A percentile compares a stretch with the other conserved stretches of the same genome.
Evolutionary conservation across 345 rosid genomes (phyloP).

Genomic region (Syzygium jambos): DNA sequence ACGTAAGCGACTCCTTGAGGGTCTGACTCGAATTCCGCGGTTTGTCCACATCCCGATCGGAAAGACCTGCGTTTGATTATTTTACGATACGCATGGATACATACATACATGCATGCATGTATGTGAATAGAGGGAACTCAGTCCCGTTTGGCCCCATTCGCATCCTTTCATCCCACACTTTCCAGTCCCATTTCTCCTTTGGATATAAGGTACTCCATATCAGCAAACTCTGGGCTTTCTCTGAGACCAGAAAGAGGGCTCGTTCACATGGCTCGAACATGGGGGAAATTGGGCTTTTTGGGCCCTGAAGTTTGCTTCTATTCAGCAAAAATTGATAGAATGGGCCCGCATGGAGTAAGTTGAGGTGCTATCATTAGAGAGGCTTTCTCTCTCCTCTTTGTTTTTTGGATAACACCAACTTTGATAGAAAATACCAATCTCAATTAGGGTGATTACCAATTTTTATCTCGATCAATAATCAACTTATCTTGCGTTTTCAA

Average conservation of each 20-base stretch:
- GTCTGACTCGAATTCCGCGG: background rate
- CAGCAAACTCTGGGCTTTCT: background rate
- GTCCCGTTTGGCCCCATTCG: background rate
- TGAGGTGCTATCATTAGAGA: background rate
- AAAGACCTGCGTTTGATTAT: background rate
- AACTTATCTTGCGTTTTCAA: background rate
- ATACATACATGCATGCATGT: background rate
- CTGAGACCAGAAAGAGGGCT: background rate
- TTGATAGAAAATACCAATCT: background rate
- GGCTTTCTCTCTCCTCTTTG: background rate
- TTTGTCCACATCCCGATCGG: background rate
- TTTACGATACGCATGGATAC: background rate
- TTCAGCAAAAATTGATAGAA: background rate
- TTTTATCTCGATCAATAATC: background rate
- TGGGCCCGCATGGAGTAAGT: accelerated
- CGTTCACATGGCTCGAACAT: background rate
- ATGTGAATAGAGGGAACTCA: background rate
- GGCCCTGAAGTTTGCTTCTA: background rate
- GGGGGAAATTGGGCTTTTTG: background rate
- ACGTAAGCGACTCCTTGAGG: background rate
- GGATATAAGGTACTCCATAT: background rate
- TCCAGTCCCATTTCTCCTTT: background rate
- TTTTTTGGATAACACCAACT: background rate
- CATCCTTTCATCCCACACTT: background rate
- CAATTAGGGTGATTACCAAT: background rate